Percentiles rank a stretch among this genome's conserved stretches.
Evolutionary conservation across 116 monocot species (phyloP).

Genomic region (Trichopus zeylanicus): DNA sequence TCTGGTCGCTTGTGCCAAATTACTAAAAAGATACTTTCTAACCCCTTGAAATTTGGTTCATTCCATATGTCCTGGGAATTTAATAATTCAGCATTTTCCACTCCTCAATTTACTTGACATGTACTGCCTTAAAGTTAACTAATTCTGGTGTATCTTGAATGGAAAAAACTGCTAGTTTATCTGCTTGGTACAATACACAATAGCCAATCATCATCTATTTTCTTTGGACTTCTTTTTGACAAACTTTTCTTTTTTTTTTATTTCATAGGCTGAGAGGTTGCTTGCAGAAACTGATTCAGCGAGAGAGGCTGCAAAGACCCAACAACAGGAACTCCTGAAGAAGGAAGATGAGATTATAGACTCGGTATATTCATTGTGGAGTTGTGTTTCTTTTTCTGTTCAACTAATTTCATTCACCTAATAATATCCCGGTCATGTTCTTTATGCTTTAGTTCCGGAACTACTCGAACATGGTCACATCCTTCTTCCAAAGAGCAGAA

Average conservation of each 20-base stretch:
- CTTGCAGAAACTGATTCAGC: conserved; percentile 22
- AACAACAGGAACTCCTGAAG: conserved; percentile 27
- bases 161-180: too few relatives aligned
- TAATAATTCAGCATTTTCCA: too few relatives aligned
- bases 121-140: too few relatives aligned
- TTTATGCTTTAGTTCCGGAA: conserved; percentile 15
- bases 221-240: background rate
- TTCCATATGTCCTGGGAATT: background rate
- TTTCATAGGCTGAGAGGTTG: conserved; percentile 25
- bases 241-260: background rate
- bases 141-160: too few relatives aligned
- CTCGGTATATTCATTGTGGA: conserved; percentile 28
- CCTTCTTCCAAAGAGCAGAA: background rate
- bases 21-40: too few relatives aligned
- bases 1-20: too few relatives aligned
- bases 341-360: conserved; percentile 31
- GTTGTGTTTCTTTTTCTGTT: background rate
- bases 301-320: conserved; percentile 24
- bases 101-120: too few relatives aligned
- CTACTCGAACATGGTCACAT: conserved; percentile 8
- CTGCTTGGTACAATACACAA: too few relatives aligned
- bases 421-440: background rate
- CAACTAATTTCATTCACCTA: background rate
- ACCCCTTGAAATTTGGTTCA: background rate
- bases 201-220: too few relatives aligned